Evolutionary conservation across 202 grass and related monocot genomes (phyloP).

Genomic region (Musa balbisiana): DNA sequence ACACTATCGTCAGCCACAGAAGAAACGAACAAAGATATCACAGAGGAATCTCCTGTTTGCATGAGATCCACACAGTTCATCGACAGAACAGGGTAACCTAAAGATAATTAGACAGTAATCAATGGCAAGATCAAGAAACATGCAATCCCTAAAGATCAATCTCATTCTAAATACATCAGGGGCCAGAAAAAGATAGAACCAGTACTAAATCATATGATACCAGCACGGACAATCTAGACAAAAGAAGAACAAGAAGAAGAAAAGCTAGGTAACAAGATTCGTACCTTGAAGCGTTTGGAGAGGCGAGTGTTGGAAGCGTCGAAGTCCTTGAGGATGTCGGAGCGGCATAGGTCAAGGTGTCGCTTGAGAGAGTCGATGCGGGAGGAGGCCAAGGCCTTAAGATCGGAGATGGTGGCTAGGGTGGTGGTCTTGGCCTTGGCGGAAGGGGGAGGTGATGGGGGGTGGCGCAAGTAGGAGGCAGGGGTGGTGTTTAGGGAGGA

Average conservation of each 20-base stretch:
- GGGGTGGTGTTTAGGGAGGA: slow-evolving; percentile 17
- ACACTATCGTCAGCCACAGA: too few relatives aligned
- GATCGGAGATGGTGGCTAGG: slow-evolving; percentile 30
- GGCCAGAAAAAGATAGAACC: too few relatives aligned
- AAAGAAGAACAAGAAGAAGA: background rate
- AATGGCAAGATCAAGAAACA: background rate
- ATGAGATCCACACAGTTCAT: too few relatives aligned
- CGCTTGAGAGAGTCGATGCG: slow-evolving; percentile 60
- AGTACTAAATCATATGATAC: background rate
- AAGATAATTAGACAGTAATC: too few relatives aligned
- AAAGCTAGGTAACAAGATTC: background rate
- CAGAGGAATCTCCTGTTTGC: too few relatives aligned
- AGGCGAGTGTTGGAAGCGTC: slow-evolving; percentile 52
- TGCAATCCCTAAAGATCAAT: background rate
- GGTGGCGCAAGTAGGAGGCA: slow-evolving; percentile 1
- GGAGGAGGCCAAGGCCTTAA: slow-evolving; percentile 46
- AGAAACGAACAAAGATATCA: too few relatives aligned
- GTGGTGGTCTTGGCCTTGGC: slow-evolving; percentile 17
- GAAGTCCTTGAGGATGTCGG: slow-evolving; percentile 39
- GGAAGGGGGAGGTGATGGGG: background rate
- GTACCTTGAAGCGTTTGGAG: slow-evolving; percentile 83
- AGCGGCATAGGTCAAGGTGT: slow-evolving; percentile 46
- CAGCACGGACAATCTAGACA: background rate
- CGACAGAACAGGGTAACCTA: too few relatives aligned
- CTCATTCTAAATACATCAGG: background rate